Conservation (phyloP, 169 alveolate species). For the Hepatocystis sp. region DNA sequence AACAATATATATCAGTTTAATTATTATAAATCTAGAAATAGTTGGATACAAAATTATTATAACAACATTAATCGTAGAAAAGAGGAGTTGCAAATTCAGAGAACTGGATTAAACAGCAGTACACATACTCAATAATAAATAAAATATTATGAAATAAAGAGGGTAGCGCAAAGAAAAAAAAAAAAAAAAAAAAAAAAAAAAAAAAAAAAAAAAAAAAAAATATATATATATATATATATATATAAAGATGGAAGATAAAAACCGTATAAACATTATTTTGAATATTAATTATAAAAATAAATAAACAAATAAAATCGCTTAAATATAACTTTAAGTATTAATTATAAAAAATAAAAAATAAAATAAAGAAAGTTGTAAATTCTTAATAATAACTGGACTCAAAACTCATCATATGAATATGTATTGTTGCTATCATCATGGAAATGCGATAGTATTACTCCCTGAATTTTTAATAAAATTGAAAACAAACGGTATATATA, state of each 20-base stretch:
- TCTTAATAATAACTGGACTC: not conserved
- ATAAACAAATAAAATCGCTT: no score
- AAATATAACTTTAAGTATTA: no score
- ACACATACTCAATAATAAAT: no score
- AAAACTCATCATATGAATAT: conserved; percentile 37
- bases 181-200: not conserved
- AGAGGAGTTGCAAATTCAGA: conserved; percentile 27
- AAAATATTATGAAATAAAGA: not conserved
- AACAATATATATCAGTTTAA: conserved; percentile 26
- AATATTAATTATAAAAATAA: no score
- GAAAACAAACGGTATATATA: not conserved
- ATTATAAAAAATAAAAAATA: no score
- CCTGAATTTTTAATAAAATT: conserved; percentile 6
- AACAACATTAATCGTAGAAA: conserved; percentile 26
- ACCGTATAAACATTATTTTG: no score
- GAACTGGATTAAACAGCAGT: conserved; percentile 3
- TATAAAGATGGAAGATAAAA: no score
- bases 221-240: not conserved
- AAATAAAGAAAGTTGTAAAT: no score
- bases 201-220: not conserved
- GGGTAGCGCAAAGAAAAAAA: not conserved
- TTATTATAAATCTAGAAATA: conserved; percentile 42
- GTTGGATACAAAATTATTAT: conserved; percentile 46
- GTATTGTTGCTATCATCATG: conserved; percentile 1
- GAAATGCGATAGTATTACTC: conserved; percentile 31